A percentile compares a stretch with the other conserved stretches of the same genome.
Conservation (phyloP, 257 asterid species). For the Leptodermis oblonga region DNA sequence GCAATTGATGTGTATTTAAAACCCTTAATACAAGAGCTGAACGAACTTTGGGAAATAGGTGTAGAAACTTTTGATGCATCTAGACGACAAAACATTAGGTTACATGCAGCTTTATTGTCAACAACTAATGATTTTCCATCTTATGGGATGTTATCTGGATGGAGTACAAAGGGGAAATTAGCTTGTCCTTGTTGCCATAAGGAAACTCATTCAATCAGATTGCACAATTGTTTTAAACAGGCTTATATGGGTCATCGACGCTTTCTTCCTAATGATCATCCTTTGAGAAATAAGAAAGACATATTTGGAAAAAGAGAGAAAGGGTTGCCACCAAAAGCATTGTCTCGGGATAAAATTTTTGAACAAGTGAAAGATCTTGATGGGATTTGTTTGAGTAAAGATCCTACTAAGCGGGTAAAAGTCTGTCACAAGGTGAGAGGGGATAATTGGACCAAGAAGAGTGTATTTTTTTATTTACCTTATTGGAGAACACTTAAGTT, state of each 20-base stretch:
- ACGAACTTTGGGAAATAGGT: background rate
- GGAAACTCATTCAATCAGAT: background rate
- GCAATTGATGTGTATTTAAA: background rate
- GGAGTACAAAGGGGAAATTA: too few relatives aligned
- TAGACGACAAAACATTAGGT: background rate
- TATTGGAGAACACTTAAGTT: slow-evolving; percentile 5
- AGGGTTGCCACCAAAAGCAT: background rate
- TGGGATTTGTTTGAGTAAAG: background rate
- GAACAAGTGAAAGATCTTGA: background rate
- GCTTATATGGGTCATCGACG: background rate
- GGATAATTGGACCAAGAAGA: slow-evolving; percentile 14
- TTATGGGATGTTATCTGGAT: background rate
- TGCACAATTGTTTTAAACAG: background rate
- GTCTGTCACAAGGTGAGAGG: background rate
- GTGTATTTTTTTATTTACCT: slow-evolving; percentile 16
- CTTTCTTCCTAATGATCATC: background rate
- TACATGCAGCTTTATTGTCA: background rate
- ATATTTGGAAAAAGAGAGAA: background rate
- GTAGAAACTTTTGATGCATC: background rate
- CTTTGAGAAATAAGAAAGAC: too few relatives aligned
- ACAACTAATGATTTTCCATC: slow-evolving; percentile 11
- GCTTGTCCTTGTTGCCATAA: background rate
- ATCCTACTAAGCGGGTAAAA: background rate
- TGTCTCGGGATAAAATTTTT: background rate
- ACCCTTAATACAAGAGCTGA: background rate